Base-by-base conservation (phyloP, 1,284 basidiomycete species). In the Pseudozyma hubeiensis region DNA sequence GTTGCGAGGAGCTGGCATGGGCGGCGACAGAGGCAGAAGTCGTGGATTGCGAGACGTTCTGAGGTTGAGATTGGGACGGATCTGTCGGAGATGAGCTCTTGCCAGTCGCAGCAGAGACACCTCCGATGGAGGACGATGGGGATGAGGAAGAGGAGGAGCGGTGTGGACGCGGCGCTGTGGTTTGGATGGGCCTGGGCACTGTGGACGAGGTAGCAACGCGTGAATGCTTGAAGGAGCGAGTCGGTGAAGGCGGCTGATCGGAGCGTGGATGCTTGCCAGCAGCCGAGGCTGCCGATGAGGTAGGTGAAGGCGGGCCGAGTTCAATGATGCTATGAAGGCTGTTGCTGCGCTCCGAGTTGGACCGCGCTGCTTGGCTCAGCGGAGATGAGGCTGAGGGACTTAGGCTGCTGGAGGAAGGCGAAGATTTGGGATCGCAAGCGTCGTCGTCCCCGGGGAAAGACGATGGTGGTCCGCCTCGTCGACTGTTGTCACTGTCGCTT, bases 371-470 rank as follows among this genome's bases (percentile, higher is more conserved):
- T 46, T 24, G 29, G 34, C 70, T 73, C 13, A 64, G 53, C 53
- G 61, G 53, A 16, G 70, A 73, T 6, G 70, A 60, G 34, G 64
- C 35, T 9, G 70, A 53, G 33, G 64, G 70, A 39, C 64, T 67
- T 31, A 53, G 70, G 19, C 47, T 61, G 29, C 39, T 47, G 4
- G 56, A 19, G 17, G 64, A 67, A 30, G 70, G 64, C 24, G 69
- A 72, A 16, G 64, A 73, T 34, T 67, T 73, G n/a, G 70, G 70
- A 48, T 67, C 70, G 48, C 45, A 57, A 13, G 70, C 53, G 56
- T 67, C 70, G 64, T 64, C 58, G 64, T 73, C 56, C 30, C 61
- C 57, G 29, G 43, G 53, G 13, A 60, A 73, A 30, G 55, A 56
- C 5, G 57, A 19, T 9, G 53, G 35, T 31, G 46, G 43, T 7